Evolutionary conservation across 2,329 filamentous ascomycete species (phyloP).

Genomic region (Pseudogymnoascus sp.): DNA sequence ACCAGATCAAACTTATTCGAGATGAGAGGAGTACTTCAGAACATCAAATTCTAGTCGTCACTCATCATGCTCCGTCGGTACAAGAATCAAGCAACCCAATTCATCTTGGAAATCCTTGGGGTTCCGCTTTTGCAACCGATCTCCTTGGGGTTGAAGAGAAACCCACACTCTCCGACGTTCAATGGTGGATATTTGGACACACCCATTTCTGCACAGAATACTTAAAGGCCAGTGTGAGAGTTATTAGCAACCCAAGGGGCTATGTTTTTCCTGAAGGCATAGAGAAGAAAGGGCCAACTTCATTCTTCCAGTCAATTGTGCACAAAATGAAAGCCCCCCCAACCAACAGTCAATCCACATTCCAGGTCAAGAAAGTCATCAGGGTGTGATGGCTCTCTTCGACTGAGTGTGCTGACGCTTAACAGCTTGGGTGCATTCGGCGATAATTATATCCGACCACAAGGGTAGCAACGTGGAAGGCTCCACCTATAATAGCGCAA

Average conservation of each 20-base stretch:
- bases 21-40: constrained; percentile 15
- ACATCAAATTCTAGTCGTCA: constrained; percentile 41
- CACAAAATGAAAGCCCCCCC: background rate
- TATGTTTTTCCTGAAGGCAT: constrained; percentile 28
- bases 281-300: background rate
- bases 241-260: constrained; percentile 40
- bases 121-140: constrained; percentile 47
- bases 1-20: constrained; percentile 28
- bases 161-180: constrained; percentile 22
- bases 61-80: constrained; percentile 51
- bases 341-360: background rate
- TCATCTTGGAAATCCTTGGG: constrained; percentile 40
- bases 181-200: constrained; percentile 39
- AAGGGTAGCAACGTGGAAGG: constrained; percentile 34
- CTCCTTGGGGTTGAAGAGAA: constrained; percentile 27
- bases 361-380: background rate
- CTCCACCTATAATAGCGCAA: constrained; percentile 36
- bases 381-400: background rate
- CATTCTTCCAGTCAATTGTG: background rate
- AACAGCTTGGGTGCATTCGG: background rate
- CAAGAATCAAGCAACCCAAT: constrained; percentile 42
- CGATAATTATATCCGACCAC: constrained; percentile 12
- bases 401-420: background rate
- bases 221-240: constrained; percentile 27
- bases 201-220: constrained; percentile 39